These are phyloP conservation scores for Globisporangium megalacanthum DNA, from an alignment of 352 stramenopile species.

Conservation along the genomic window DNA sequence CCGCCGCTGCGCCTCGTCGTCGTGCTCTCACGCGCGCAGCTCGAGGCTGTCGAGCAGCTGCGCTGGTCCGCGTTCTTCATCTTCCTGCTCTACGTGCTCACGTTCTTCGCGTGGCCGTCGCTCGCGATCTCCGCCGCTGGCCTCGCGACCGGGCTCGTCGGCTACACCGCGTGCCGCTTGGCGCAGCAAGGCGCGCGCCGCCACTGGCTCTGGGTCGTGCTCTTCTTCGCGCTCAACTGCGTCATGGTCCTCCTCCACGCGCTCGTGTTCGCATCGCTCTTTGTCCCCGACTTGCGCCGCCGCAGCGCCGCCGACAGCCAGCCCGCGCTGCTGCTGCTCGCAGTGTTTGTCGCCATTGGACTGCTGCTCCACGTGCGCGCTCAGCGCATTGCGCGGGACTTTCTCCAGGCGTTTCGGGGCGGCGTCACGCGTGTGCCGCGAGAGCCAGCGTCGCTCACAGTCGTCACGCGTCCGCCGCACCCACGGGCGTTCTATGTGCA, in stretches of 20 bases:
- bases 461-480: not conserved
- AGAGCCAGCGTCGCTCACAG: not conserved
- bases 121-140: slow-evolving; percentile 25
- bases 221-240: slow-evolving; percentile 30
- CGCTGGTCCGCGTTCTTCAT: slow-evolving; percentile 33
- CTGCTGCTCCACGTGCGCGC: slow-evolving; percentile 24
- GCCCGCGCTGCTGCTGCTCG: slow-evolving; percentile 18
- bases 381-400: slow-evolving; percentile 20
- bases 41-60: slow-evolving; percentile 28
- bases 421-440: slow-evolving; percentile 6
- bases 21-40: slow-evolving; percentile 28
- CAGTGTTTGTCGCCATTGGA: slow-evolving; percentile 15
- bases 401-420: slow-evolving; percentile 23
- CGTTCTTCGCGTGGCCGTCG: slow-evolving; percentile 24
- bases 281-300: slow-evolving; percentile 19
- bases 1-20: slow-evolving; percentile 18
- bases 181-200: slow-evolving; percentile 17
- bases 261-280: slow-evolving; percentile 18
- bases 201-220: slow-evolving; percentile 22
- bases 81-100: slow-evolving; percentile 27
- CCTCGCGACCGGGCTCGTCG: slow-evolving; percentile 19
- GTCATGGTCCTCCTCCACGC: slow-evolving; percentile 21
- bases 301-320: slow-evolving; percentile 9
- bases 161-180: slow-evolving; percentile 23
- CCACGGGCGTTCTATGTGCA: not conserved